Evolutionary conservation across 345 rosid genomes (phyloP).

Genomic region (Bruguiera gymnorhiza): DNA sequence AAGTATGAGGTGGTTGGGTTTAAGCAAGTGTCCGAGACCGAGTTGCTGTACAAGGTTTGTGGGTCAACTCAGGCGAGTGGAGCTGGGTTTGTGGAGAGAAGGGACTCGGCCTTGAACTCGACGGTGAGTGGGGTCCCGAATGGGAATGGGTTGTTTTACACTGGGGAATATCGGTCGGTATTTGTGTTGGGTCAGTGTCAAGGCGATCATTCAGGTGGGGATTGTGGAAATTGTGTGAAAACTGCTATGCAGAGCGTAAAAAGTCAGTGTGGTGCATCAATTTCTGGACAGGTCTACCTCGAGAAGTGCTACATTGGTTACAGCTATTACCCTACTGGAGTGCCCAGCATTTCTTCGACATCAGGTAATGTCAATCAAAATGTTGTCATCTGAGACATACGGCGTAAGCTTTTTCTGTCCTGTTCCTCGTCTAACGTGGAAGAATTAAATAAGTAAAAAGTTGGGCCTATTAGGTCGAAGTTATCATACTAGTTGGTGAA

Average conservation of each 20-base stretch:
- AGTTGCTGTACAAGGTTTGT: slow-evolving; percentile 56
- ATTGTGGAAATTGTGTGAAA: slow-evolving; percentile 65
- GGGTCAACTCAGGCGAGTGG: slow-evolving; percentile 41
- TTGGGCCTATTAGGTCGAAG: background rate
- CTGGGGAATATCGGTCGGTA: slow-evolving; percentile 46
- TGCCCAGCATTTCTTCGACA: slow-evolving; percentile 41
- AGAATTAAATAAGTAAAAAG: too few relatives aligned
- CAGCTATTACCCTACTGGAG: slow-evolving; percentile 76
- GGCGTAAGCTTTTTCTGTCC: too few relatives aligned
- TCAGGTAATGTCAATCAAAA: slow-evolving; percentile 18
- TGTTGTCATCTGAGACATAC: too few relatives aligned
- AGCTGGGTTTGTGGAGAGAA: slow-evolving; percentile 37
- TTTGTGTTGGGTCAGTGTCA: slow-evolving; percentile 81
- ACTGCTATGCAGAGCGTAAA: slow-evolving; percentile 47
- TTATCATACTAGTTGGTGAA: background rate
- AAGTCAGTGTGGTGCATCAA: slow-evolving; percentile 58
- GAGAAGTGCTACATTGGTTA: slow-evolving; percentile 78
- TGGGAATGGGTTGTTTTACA: slow-evolving; percentile 37
- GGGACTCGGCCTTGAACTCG: slow-evolving; percentile 48
- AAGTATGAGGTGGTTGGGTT: slow-evolving; percentile 59
- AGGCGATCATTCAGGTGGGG: slow-evolving; percentile 55
- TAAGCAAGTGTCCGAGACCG: slow-evolving; percentile 41
- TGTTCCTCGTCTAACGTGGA: too few relatives aligned
- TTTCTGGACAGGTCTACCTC: slow-evolving; percentile 65
- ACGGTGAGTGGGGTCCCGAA: slow-evolving; percentile 47